These are phyloP conservation scores for Balansia obtecta DNA, from an alignment of 2,329 filamentous ascomycete genomes.

Conservation along the genomic window DNA sequence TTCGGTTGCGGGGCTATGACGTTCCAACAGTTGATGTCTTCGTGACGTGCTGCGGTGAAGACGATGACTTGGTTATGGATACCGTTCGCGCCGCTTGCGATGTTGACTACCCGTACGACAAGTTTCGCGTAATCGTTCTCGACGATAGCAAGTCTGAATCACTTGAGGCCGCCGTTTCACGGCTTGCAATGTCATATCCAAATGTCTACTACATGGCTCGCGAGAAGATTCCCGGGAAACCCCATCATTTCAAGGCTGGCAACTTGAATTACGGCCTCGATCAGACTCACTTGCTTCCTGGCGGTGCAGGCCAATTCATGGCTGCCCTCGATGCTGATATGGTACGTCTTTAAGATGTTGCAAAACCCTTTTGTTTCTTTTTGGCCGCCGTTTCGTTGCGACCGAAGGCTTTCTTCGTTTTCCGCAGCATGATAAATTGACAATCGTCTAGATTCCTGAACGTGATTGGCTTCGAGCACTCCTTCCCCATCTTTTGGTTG, in stretches of 20 bases:
- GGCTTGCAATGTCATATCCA: slow-evolving; percentile 26
- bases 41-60: slow-evolving; percentile 45
- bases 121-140: slow-evolving; percentile 41
- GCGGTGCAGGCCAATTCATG: slow-evolving; percentile 44
- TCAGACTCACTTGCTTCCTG: slow-evolving; percentile 34
- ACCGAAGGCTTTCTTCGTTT: not conserved
- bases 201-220: slow-evolving; percentile 43
- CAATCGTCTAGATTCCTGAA: slow-evolving; percentile 39
- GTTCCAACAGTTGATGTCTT: slow-evolving; percentile 44
- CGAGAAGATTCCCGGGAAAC: slow-evolving; percentile 32
- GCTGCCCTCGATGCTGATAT: slow-evolving; percentile 57
- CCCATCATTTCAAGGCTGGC: slow-evolving; percentile 50
- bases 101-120: slow-evolving; percentile 39
- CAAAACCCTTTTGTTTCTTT: no score
- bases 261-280: slow-evolving; percentile 50
- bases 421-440: not conserved
- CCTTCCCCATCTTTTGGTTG: slow-evolving; percentile 45
- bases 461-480: slow-evolving; percentile 45
- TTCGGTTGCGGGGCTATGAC: slow-evolving; percentile 35
- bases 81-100: slow-evolving; percentile 42
- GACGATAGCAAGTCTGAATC: slow-evolving; percentile 39
- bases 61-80: slow-evolving; percentile 42
- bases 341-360: slow-evolving; percentile 20
- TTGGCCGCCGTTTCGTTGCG: not conserved
- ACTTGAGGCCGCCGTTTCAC: slow-evolving; percentile 27